Evolutionary conservation across 2,329 filamentous ascomycete species (phyloP), one percentile per base, ranked within the genome.

Genomic region (Neofusicoccum cordaticola): DNA sequence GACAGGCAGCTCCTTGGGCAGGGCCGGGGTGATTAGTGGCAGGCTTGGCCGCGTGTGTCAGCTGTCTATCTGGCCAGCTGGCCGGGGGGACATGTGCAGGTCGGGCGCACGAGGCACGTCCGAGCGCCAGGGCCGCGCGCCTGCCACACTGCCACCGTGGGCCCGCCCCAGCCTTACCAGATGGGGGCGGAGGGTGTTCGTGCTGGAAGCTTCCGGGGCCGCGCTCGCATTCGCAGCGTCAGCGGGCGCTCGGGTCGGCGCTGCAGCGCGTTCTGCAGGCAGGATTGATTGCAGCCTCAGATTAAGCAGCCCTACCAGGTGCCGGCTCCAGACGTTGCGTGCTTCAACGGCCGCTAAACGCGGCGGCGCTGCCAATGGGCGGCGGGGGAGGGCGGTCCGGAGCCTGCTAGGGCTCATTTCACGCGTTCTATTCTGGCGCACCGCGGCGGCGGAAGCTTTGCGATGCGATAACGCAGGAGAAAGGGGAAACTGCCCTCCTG

Each of bases 311-410:
- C 39, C 9, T 57, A 44, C 19, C 51, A 31, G 35, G 31, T 12
- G 51, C 17, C 9, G 12, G 17, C 19, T 6, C 31, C 31, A 52
- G 48, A 12, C 39, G 48, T 27, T 52, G 60, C 47, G 47, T 62
- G 60, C 60, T 62, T 22, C 60, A 62, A 62, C 60, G 60, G 60
- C n/a, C 60, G 34, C 57, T 61, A 61, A 15, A 7, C 13, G 8
- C 13, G 11, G 47, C 47, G 4, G 22, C 47, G 22, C 2, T 9
- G 27, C 39, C 53, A 58, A 19, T 45, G 39, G 53, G 11, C 15
- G 1, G 5, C 12, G n/a, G 39, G 12, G 39, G 52, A 57, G 39
- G 35, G 13, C n/a, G 15, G 19, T 60, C 31, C 22, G 42, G n/a
- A 15, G 42, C 56, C 8, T 17, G 44, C 19, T 60, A 42, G 34